Evolutionary conservation across 1,284 basidiomycete species (phyloP).

Genomic region (Laetiporus sulphureus): DNA sequence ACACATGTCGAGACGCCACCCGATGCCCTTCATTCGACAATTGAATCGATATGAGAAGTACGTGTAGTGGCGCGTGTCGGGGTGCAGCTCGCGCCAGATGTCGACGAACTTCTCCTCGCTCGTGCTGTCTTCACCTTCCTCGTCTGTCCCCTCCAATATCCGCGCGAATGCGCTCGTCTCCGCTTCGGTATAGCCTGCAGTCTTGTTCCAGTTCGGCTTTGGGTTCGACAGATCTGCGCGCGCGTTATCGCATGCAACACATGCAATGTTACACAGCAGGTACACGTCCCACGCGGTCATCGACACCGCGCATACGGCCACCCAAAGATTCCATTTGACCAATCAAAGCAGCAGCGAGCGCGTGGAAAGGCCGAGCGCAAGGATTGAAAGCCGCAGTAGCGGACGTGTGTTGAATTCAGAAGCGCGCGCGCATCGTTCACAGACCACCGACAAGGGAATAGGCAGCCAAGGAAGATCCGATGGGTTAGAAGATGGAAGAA

Average conservation of each 20-base stretch:
- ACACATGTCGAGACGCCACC: conserved; percentile 88
- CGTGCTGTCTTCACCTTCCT: not conserved
- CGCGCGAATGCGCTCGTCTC: conserved; percentile 68
- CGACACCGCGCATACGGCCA: not conserved
- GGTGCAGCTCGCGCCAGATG: conserved; percentile 76
- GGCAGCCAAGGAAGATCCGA: not conserved
- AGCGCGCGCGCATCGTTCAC: too few species aligned
- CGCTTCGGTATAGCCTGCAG: conserved; percentile 72
- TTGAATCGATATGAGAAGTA: conserved; percentile 86
- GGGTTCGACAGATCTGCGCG: conserved; percentile 56
- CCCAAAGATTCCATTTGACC: not conserved
- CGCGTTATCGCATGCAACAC: not conserved
- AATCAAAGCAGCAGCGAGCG: not conserved
- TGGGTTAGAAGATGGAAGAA: not conserved
- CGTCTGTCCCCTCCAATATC: conserved; percentile 37
- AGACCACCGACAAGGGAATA: too few species aligned
- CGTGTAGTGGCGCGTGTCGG: conserved; percentile 65
- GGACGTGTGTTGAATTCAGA: too few species aligned
- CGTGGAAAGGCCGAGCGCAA: not conserved
- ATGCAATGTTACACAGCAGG: not conserved
- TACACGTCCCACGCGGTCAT: too few species aligned
- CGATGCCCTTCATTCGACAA: conserved; percentile 74
- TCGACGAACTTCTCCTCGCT: conserved; percentile 49
- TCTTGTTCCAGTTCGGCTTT: conserved; percentile 74
- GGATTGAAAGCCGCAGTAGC: not conserved